These are phyloP conservation scores for Colletotrichum cordylinicola DNA, from an alignment of 2,329 filamentous ascomycete species.

Conservation along the genomic window DNA sequence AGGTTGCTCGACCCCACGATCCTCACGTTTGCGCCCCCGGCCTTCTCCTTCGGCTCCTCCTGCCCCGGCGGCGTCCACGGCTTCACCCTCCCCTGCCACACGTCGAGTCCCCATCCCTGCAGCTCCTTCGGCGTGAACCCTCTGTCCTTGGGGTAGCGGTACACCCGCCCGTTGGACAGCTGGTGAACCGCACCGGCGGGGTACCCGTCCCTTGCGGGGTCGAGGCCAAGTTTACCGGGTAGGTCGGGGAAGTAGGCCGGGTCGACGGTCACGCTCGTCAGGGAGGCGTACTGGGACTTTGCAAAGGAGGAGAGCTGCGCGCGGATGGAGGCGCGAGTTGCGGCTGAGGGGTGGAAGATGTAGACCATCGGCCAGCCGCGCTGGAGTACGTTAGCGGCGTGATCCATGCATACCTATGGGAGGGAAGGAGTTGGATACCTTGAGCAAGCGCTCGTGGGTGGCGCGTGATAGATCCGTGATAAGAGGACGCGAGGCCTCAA, in stretches of 20 bases:
- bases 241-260: conserved; percentile 41
- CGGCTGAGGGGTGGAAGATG: conserved; percentile 36
- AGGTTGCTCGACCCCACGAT: conserved; percentile 23
- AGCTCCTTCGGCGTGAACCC: conserved; percentile 31
- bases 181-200: conserved; percentile 40
- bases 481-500: conserved; percentile 30
- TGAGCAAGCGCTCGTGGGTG: conserved; percentile 37
- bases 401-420: too few relatives aligned
- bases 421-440: conserved; percentile 30
- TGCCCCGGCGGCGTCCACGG: conserved; percentile 37
- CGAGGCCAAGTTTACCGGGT: conserved; percentile 35
- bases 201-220: conserved; percentile 21
- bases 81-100: conserved; percentile 40
- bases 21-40: conserved; percentile 21
- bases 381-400: conserved; percentile 3
- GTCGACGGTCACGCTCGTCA: conserved; percentile 40
- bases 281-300: conserved; percentile 34
- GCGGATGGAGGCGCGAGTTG: conserved; percentile 33
- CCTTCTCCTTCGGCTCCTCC: conserved; percentile 26
- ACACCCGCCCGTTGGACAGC: conserved; percentile 38
- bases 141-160: conserved; percentile 37
- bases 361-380: conserved; percentile 43
- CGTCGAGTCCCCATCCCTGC: conserved; percentile 41
- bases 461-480: conserved; percentile 36
- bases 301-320: conserved; percentile 34